Conservation (phyloP, 78 protist species). For the Dictyostelium purpureum region DNA sequence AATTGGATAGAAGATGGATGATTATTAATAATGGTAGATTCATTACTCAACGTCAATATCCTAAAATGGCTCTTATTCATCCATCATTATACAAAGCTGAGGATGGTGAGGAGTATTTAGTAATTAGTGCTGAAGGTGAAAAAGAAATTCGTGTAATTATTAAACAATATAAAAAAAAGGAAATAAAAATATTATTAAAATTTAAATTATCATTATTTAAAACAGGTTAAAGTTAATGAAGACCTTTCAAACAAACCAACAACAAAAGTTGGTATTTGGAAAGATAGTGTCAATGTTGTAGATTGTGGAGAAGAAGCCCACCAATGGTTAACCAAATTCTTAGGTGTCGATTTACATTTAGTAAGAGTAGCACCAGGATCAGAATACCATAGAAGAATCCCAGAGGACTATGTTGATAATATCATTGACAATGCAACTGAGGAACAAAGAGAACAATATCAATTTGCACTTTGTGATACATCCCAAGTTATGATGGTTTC, state of each 20-base stretch:
- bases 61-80: slow-evolving; percentile 10
- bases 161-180: not conserved
- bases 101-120: not conserved
- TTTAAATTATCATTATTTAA: not conserved
- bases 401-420: not conserved
- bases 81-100: slow-evolving; percentile 1
- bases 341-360: not conserved
- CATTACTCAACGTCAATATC: slow-evolving; percentile 27
- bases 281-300: slow-evolving; percentile 3
- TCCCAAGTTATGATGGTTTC: slow-evolving; percentile 38
- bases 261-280: slow-evolving; percentile 17
- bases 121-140: not conserved
- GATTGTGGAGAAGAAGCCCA: slow-evolving; percentile 27
- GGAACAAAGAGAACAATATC: not conserved
- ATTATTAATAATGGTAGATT: slow-evolving; percentile 19
- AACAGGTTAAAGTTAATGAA: not conserved
- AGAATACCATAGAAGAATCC: not conserved
- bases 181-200: not conserved
- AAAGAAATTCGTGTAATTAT: slow-evolving; percentile 10
- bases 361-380: not conserved
- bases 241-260: not conserved
- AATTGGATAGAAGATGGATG: slow-evolving; percentile 68
- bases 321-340: slow-evolving; percentile 4
- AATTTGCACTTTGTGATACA: slow-evolving; percentile 19
- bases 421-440: not conserved